Evolutionary conservation across 257 asterid genomes (phyloP).

Genomic region (Leonotis leonurus): DNA sequence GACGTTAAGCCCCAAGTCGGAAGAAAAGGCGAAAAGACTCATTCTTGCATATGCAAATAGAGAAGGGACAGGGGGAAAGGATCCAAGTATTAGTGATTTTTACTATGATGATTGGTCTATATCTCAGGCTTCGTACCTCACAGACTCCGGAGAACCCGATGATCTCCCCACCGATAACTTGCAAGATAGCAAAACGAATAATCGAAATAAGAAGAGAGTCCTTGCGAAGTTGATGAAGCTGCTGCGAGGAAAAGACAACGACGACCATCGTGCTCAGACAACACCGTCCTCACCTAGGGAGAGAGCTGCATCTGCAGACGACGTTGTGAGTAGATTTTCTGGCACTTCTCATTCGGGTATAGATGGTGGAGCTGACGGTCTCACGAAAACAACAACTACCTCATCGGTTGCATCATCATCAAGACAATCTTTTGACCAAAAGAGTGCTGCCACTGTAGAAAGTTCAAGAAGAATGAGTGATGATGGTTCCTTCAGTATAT

Average conservation of each 20-base stretch:
- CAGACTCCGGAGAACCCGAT: conserved; percentile 55
- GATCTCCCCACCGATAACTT: conserved; percentile 31
- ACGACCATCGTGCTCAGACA: conserved; percentile 25
- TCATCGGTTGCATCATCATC: conserved; percentile 42
- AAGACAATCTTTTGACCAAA: conserved; percentile 42
- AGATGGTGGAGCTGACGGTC: conserved; percentile 17
- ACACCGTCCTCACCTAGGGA: conserved; percentile 27
- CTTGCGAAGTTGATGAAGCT: conserved; percentile 57
- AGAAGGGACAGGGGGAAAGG: conserved; percentile 36
- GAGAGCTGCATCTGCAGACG: conserved; percentile 23
- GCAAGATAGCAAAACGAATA: conserved; percentile 26
- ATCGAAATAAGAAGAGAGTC: conserved; percentile 31
- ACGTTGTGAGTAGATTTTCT: conserved; percentile 20
- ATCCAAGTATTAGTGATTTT: conserved; percentile 29
- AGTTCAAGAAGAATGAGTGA: conserved; percentile 38
- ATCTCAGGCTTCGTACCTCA: conserved; percentile 43
- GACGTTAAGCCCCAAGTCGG: conserved; percentile 72
- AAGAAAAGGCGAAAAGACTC: conserved; percentile 73
- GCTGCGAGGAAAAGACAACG: conserved; percentile 47
- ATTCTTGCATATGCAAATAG: conserved; percentile 66
- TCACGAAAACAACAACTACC: conserved; percentile 23
- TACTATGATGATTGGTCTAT: conserved; percentile 53
- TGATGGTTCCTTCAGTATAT: conserved; percentile 33
- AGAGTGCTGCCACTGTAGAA: conserved; percentile 21
- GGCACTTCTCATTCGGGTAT: conserved; percentile 1